Percentiles rank a stretch among this genome's conserved stretches.
phyloP scores from a whole-genome alignment of 768 basidiomycete species.

The Pulveroboletus ravenelii region DNA sequence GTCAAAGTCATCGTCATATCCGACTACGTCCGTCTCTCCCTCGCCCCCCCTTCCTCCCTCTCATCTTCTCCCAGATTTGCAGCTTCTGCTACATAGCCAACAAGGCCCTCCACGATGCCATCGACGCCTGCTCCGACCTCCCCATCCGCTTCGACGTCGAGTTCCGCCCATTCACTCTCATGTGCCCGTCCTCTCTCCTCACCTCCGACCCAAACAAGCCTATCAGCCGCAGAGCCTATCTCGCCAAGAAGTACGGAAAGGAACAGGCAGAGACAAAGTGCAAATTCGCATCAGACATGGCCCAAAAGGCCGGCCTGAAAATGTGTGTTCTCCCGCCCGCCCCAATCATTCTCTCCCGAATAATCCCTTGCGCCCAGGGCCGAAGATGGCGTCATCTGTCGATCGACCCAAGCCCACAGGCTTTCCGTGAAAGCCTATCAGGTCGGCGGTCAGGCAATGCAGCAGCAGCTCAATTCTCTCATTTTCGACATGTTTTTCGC shows the following conservation, averaged over 20 bases:
- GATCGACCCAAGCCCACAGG: slow-evolving; percentile 41
- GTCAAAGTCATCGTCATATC: slow-evolving; percentile 34
- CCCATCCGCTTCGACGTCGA: slow-evolving; percentile 33
- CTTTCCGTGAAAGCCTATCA: slow-evolving; percentile 41
- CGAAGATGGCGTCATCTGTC: slow-evolving; percentile 36
- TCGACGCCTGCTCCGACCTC: slow-evolving; percentile 30
- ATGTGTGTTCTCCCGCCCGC: slow-evolving; percentile 20
- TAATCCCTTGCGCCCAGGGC: slow-evolving; percentile 20
- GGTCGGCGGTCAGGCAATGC: slow-evolving; percentile 37
- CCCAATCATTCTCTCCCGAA: background rate
- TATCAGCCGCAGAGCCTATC: slow-evolving; percentile 21
- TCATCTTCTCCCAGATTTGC: slow-evolving; percentile 27
- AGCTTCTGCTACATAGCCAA: slow-evolving; percentile 37
- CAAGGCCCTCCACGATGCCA: slow-evolving; percentile 36
- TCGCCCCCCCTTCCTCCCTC: background rate
- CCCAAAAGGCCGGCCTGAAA: slow-evolving; percentile 24
- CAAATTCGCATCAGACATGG: slow-evolving; percentile 27
- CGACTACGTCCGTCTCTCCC: slow-evolving; percentile 27
- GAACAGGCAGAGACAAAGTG: slow-evolving; percentile 24
- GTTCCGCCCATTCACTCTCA: slow-evolving; percentile 31
- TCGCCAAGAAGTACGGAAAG: slow-evolving; percentile 24
- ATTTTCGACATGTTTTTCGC: slow-evolving; percentile 41
- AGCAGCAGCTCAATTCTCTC: slow-evolving; percentile 33
- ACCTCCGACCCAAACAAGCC: slow-evolving; percentile 19
- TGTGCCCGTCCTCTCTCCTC: slow-evolving; percentile 21